phyloP scores from a whole-genome alignment of 2,329 filamentous ascomycete species.

The Cytospora paraplurivora region DNA sequence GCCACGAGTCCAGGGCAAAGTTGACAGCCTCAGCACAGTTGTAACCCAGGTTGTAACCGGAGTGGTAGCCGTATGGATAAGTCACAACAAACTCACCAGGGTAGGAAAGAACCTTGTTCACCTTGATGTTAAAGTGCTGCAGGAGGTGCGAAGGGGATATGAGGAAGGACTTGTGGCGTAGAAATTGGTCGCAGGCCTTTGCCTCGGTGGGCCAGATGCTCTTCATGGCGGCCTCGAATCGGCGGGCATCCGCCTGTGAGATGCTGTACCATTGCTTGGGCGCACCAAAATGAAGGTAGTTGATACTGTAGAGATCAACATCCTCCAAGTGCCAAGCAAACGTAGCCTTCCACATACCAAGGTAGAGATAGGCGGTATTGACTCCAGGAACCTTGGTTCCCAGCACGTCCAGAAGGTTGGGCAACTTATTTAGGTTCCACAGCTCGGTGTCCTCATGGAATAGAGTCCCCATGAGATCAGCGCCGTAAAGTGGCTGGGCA shows the following conservation, averaged over 20 bases:
- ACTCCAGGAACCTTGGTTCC: slow-evolving; percentile 96
- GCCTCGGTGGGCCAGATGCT: slow-evolving; percentile 92
- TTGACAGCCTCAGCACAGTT: slow-evolving; percentile 99
- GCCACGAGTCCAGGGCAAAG: slow-evolving; percentile 92
- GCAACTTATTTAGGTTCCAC: slow-evolving; percentile 95
- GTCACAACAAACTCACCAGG: slow-evolving; percentile 98
- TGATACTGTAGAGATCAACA: slow-evolving; percentile 98
- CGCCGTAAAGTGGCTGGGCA: slow-evolving; percentile 91
- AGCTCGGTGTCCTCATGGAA: slow-evolving; percentile 81
- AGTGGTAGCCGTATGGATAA: slow-evolving; percentile 97
- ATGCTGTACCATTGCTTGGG: slow-evolving; percentile 99
- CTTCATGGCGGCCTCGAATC: slow-evolving; percentile 94
- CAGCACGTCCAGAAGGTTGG: slow-evolving; percentile 89
- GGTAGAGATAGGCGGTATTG: slow-evolving; percentile 95
- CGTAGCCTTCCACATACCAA: slow-evolving; percentile 99
- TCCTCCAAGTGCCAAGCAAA: slow-evolving; percentile 99
- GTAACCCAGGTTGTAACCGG: slow-evolving; percentile 95
- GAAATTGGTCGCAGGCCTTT: slow-evolving; percentile 93
- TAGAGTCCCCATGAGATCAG: slow-evolving; percentile 92
- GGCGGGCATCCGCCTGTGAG: slow-evolving; percentile 88
- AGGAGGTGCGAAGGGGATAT: slow-evolving; percentile 89
- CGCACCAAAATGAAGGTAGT: slow-evolving; percentile 97
- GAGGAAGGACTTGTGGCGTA: slow-evolving; percentile 95
- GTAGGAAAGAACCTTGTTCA: slow-evolving; percentile 93
- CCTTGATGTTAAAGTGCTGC: slow-evolving; percentile 89